phyloP scores from a whole-genome alignment of 2,329 filamentous ascomycete species.

The Trichoderma cornu-damae region DNA sequence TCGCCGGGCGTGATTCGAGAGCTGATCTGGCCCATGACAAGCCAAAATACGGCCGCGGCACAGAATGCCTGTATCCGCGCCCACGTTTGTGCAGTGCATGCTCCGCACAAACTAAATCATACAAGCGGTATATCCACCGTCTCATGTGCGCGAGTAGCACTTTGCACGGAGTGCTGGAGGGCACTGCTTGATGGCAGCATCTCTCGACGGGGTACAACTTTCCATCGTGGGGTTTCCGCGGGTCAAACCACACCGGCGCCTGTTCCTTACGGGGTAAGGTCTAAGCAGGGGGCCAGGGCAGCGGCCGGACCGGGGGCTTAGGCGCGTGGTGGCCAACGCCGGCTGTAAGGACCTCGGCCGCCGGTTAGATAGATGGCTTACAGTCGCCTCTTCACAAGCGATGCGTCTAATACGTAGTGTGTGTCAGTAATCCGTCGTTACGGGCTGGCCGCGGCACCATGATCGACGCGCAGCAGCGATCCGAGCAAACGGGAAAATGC shows the following conservation, averaged over 20 bases:
- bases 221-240: conserved; percentile 16
- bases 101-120: conserved; percentile 4
- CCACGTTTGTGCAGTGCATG: neutral
- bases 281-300: conserved; percentile 4
- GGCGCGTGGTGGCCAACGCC: conserved; percentile 25
- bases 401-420: neutral
- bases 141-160: neutral
- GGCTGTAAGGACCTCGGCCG: conserved; percentile 31
- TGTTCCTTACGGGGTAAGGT: conserved; percentile 14
- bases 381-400: conserved; percentile 1
- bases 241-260: conserved; percentile 16
- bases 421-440: neutral
- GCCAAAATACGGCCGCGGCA: conserved; percentile 11
- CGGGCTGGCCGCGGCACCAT: neutral
- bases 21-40: neutral
- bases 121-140: neutral
- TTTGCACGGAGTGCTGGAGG: neutral
- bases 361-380: conserved; percentile 21
- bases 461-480: conserved; percentile 5
- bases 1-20: neutral
- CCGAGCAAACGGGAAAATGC: neutral
- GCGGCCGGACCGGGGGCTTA: conserved; percentile 6
- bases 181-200: neutral
- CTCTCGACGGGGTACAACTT: conserved; percentile 1
- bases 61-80: conserved; percentile 13